Percentiles rank a stretch among this genome's conserved stretches.
These are phyloP conservation scores for Aschersonia sp. DNA, from an alignment of 2,329 filamentous ascomycete species.

Conservation along the genomic window DNA sequence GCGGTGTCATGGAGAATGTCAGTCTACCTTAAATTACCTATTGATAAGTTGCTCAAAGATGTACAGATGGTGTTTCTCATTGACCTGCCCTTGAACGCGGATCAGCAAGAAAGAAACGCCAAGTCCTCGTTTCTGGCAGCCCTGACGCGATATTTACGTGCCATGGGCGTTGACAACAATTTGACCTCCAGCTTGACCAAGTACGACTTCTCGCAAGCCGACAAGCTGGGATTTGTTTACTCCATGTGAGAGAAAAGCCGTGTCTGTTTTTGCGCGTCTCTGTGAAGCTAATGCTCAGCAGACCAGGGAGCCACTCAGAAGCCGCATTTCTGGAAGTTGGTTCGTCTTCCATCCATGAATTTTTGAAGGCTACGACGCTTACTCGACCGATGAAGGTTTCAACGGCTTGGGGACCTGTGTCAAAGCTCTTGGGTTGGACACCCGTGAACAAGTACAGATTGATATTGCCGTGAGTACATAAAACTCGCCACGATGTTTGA, in stretches of 20 bases:
- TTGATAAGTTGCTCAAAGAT: not conserved
- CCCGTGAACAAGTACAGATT: conserved; percentile 41
- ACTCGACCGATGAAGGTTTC: conserved; percentile 38
- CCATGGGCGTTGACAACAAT: conserved; percentile 47
- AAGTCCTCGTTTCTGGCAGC: conserved; percentile 49
- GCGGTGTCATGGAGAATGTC: conserved; percentile 73
- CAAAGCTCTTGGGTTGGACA: conserved; percentile 43
- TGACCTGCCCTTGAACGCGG: conserved; percentile 56
- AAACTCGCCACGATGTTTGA: too few species aligned
- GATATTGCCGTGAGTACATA: conserved; percentile 52
- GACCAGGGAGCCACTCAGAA: conserved; percentile 20
- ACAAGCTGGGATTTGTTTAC: conserved; percentile 66
- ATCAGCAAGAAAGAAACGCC: conserved; percentile 11
- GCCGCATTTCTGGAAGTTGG: conserved; percentile 15
- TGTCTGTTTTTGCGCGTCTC: conserved; percentile 4
- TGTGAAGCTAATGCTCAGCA: conserved; percentile 6
- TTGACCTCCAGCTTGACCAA: conserved; percentile 54
- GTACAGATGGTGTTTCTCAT: conserved; percentile 78
- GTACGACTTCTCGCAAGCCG: conserved; percentile 72
- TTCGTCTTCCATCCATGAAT: conserved; percentile 9
- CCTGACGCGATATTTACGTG: conserved; percentile 54
- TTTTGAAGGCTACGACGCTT: not conserved
- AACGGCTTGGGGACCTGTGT: conserved; percentile 60
- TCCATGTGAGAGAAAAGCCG: conserved; percentile 46
- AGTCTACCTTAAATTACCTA: conserved; percentile 8